Base-by-base conservation (phyloP, 805 yeast genomes). In the Starmerella vaccinii region DNA sequence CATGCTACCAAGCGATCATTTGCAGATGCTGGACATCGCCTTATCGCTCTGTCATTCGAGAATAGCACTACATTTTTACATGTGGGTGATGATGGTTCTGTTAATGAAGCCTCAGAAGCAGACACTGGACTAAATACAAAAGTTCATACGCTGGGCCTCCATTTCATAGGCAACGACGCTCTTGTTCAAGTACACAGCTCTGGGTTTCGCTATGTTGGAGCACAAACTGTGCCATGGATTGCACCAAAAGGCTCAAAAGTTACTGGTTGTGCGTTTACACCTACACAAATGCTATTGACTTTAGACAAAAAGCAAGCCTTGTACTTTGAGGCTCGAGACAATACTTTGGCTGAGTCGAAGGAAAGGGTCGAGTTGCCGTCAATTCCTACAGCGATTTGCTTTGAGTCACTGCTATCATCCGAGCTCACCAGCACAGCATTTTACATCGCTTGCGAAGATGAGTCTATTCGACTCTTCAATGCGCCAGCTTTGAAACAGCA, bases 171-270 rank as follows among this genome's bases (percentile, higher is more conserved):
- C 8, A 22, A 95, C 0, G 52, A 55, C 3, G 76, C 90, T 0
- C 63, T 88, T 0, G 76, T 82, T 5, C 98, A 90, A 63, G 73
- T 90, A 1, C 84, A 84, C 62, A 57, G 77, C 0, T 72, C 76
- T 53, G 95, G 92, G 4, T 68, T 90, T 21, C 71, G 82, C 15
- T 86, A 83, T 57, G 68, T 82, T 3, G 60, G 63, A 34, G 56
- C 16, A 1, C 9, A 10, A 26, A 56, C 61, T n/a, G 63, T 73
- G 13, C 82, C 82, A 54, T 92, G 97, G 97, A 69, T 65, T 26
- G 86, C 95, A 1, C 95, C 96, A 0, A 79, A 81, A 0, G 95
- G 92, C 2, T 76, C 80, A 19, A 70, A 74, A 22, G 73, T 92
- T 35, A 59, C 75, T 0, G 67, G 70, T n/a, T 81, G 86, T 0